These are phyloP conservation scores for Pisolithus tinctorius DNA, from an alignment of 768 basidiomycete genomes.

Conservation along the genomic window DNA sequence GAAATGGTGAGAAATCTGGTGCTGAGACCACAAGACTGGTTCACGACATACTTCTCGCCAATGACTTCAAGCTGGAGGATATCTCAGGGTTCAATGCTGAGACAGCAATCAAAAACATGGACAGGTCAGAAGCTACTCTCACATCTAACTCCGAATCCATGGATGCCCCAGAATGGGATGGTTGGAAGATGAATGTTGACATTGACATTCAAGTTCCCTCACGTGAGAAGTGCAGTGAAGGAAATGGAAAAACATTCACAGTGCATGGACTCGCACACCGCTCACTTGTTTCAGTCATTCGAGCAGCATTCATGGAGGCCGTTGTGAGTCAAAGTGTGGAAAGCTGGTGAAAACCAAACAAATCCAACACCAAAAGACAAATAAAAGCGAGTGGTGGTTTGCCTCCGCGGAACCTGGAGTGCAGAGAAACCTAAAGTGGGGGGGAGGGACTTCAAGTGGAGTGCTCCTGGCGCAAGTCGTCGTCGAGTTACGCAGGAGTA, in stretches of 20 bases:
- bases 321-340: too few species aligned
- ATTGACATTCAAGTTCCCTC: too few species aligned
- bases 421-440: too few species aligned
- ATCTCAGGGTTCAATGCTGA: slow-evolving; percentile 14
- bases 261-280: slow-evolving; percentile 24
- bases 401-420: too few species aligned
- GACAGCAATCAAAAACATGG: slow-evolving; percentile 4
- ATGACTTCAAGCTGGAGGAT: slow-evolving; percentile 5
- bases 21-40: slow-evolving; percentile 6
- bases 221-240: not conserved
- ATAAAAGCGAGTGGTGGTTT: too few species aligned
- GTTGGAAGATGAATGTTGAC: slow-evolving; percentile 2
- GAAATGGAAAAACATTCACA: slow-evolving; percentile 12
- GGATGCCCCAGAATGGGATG: too few species aligned
- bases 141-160: too few species aligned
- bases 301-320: slow-evolving; percentile 4
- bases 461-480: too few species aligned
- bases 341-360: too few species aligned
- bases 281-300: slow-evolving; percentile 12
- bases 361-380: too few species aligned
- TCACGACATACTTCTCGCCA: not conserved
- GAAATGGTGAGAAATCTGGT: slow-evolving; percentile 5
- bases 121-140: not conserved
- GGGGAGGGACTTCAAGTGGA: too few species aligned
- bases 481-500: too few species aligned